These are phyloP conservation scores for Salix koriyanagi DNA, from an alignment of 345 rosid species.

Conservation along the genomic window DNA sequence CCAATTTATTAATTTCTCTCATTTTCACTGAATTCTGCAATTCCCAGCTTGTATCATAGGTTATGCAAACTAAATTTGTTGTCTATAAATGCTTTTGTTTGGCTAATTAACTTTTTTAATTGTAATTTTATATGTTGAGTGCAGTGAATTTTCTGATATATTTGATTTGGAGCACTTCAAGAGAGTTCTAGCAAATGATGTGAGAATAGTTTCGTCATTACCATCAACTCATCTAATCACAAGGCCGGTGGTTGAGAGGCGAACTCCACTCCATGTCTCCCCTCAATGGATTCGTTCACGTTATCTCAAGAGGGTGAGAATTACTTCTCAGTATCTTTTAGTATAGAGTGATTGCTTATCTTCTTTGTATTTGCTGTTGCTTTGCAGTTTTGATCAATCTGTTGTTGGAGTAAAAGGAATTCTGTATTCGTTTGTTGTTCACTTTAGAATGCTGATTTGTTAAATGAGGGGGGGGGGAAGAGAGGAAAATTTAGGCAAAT, in stretches of 20 bases:
- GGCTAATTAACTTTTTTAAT: background rate
- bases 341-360: background rate
- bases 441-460: background rate
- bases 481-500: background rate
- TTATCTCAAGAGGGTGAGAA: constrained; percentile 69
- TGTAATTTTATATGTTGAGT: constrained; percentile 18
- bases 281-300: constrained; percentile 92
- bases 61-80: background rate
- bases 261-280: constrained; percentile 72
- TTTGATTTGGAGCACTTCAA: constrained; percentile 91
- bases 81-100: background rate
- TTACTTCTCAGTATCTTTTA: background rate
- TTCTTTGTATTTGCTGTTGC: background rate
- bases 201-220: constrained; percentile 72
- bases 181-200: constrained; percentile 66
- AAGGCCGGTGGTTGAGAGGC: constrained; percentile 75
- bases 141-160: constrained; percentile 95
- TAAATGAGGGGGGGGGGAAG: background rate
- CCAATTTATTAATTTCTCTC: background rate
- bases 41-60: background rate
- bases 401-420: background rate
- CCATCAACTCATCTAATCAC: constrained; percentile 81
- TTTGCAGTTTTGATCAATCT: background rate
- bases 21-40: background rate
- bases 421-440: background rate